phyloP scores from a whole-genome alignment of 2,329 filamentous ascomycete species.

The Zymoseptoria pseudotritici region DNA sequence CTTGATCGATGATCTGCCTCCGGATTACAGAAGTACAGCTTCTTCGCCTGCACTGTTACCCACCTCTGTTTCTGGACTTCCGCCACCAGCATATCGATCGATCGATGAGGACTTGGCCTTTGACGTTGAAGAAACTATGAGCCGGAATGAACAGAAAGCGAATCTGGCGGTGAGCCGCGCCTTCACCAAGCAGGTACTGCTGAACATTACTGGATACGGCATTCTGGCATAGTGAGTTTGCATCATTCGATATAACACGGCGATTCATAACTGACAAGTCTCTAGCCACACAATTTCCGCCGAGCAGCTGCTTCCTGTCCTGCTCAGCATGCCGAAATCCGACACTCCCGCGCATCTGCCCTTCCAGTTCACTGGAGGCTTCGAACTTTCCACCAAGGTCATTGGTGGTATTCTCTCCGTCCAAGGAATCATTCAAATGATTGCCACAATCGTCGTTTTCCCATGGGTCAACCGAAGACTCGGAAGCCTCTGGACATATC shows the following conservation, averaged over 20 bases:
- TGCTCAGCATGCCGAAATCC: constrained; percentile 65
- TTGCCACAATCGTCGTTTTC: constrained; percentile 78
- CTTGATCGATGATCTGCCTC: constrained; percentile 59
- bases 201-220: constrained; percentile 84
- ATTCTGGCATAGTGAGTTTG: constrained; percentile 84
- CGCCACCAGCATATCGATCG: constrained; percentile 28
- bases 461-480: constrained; percentile 67
- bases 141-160: constrained; percentile 24
- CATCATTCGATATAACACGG: not conserved
- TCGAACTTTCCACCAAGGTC: constrained; percentile 71
- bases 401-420: constrained; percentile 84
- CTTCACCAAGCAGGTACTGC: constrained; percentile 76
- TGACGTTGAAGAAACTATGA: constrained; percentile 19
- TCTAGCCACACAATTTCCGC: constrained; percentile 90
- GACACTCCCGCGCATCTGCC: constrained; percentile 54
- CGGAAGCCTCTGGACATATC: constrained; percentile 74
- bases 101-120: constrained; percentile 23
- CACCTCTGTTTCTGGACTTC: constrained; percentile 19
- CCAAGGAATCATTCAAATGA: constrained; percentile 83
- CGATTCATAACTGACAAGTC: constrained; percentile 1
- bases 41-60: constrained; percentile 44
- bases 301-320: constrained; percentile 86
- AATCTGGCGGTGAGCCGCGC: constrained; percentile 45
- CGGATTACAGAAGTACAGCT: constrained; percentile 58
- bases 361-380: constrained; percentile 83